phyloP scores from a whole-genome alignment of 805 yeast genomes.

The Pichia manshurica region DNA sequence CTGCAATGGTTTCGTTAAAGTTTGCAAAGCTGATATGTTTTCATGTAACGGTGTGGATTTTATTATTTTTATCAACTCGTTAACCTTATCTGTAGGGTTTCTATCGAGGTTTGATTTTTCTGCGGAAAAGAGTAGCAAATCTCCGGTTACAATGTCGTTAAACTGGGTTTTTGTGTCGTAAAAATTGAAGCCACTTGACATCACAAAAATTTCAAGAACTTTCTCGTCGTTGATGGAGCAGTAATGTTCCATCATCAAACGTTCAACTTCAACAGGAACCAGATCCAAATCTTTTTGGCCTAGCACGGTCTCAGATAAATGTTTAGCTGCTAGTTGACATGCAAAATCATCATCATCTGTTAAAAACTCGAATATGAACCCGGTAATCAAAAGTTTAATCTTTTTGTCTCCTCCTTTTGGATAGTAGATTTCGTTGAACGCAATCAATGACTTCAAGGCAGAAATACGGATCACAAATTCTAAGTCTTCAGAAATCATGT shows the following conservation, averaged over 20 bases:
- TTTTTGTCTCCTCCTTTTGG: constrained; percentile 1
- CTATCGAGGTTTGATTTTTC: constrained; percentile 68
- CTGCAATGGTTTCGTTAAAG: neutral
- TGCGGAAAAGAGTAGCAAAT: constrained; percentile 46
- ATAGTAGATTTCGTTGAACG: constrained; percentile 22
- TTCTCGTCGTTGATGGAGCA: neutral
- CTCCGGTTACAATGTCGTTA: constrained; percentile 17
- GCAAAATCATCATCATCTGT: constrained; percentile 66
- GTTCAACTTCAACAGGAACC: constrained; percentile 33
- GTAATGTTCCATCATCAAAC: constrained; percentile 18
- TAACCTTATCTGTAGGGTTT: constrained; percentile 35
- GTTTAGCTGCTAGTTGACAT: constrained; percentile 42
- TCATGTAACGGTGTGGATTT: neutral
- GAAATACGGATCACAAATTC: constrained; percentile 43
- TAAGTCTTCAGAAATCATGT: constrained; percentile 35
- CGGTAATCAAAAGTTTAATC: constrained; percentile 7
- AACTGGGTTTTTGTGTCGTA: constrained; percentile 9
- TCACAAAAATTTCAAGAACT: constrained; percentile 3
- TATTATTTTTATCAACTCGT: constrained; percentile 11
- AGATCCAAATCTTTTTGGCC: constrained; percentile 12
- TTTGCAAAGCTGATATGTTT: neutral
- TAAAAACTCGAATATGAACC: constrained; percentile 32
- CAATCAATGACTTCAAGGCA: constrained; percentile 38
- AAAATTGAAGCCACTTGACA: constrained; percentile 9
- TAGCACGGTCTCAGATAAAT: constrained; percentile 31